Base-by-base conservation (phyloP, 202 grass and related monocot species). In the Brachypodium distachyon region DNA sequence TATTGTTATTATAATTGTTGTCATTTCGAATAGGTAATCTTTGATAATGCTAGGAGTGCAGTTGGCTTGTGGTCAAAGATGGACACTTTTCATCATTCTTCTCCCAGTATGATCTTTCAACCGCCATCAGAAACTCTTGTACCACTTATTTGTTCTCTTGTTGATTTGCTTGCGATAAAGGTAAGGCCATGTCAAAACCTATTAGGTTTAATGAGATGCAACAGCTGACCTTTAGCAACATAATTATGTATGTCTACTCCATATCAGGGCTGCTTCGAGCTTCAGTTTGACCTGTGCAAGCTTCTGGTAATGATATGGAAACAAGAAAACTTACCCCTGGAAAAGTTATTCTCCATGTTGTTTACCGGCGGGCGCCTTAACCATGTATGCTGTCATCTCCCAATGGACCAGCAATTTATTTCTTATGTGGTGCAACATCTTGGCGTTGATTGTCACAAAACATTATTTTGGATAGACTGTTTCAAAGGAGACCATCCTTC, bases 151-250 rank as follows among this genome's bases (percentile, higher is more conserved):
- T 97, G 88, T 87, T 90, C 89, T 73, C 52, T 94, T 8, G 70
- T 90, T 82, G 94, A 97, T 87, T 81, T 97, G 67, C 49, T 97
- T 44, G 73, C 84, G 28, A 73, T 94, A 55, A 97, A 97, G 91
- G 94, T 90, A 87, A 70, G 66, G n/a, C 16, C 34, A 62, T 38
- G 37, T 10, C 38, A 75, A 34, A n/a, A 75, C 61, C 61, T 37
- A 64, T 39, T 77, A 51, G 42, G 23, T 78, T 48, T 22, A 22
- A 47, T 38, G 54, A 74, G 52, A 53, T 62, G 9, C 61, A 74
- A 39, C 67, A 61, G 19, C 28, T 87, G 47, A 43, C 34, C 43
- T 13, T 68, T 77, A 46, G 19, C 32, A 72, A 29, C 16, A 76
- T 84, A 82, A 56, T 82, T 10, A 42, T 64, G 67, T 40, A 39